Conservation (phyloP, 371 early-diverging fungal genomes). For the Mortierella sp. region DNA sequence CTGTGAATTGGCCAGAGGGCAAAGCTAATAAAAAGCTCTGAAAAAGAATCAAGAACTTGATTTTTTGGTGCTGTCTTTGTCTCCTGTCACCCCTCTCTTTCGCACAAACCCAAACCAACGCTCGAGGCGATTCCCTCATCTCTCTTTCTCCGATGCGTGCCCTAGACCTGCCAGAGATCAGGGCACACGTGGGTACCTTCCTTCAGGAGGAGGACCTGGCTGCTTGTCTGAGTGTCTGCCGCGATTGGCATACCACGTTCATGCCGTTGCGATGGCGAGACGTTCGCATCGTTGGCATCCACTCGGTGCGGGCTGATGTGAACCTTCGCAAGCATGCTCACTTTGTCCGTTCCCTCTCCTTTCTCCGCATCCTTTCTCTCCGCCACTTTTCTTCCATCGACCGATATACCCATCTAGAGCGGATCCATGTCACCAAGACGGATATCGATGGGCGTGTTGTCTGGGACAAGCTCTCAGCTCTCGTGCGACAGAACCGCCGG, state of each 20-base stretch:
- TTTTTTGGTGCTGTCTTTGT: too few species aligned
- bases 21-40: too few species aligned
- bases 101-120: neutral
- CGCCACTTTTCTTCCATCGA: slow-evolving; percentile 15
- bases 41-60: too few species aligned
- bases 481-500: slow-evolving; percentile 8
- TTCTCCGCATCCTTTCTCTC: slow-evolving; percentile 13
- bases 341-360: slow-evolving; percentile 6
- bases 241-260: slow-evolving; percentile 19
- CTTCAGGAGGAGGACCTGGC: slow-evolving; percentile 7
- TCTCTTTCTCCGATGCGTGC: too few species aligned
- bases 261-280: slow-evolving; percentile 14
- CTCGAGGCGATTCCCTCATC: neutral
- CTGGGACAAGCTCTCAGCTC: slow-evolving; percentile 20
- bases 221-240: slow-evolving; percentile 15
- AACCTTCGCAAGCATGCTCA: slow-evolving; percentile 19
- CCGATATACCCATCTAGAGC: slow-evolving; percentile 12
- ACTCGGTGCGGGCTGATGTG: slow-evolving; percentile 25
- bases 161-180: slow-evolving; percentile 25
- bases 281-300: slow-evolving; percentile 14
- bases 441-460: slow-evolving; percentile 16
- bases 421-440: slow-evolving; percentile 11
- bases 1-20: too few species aligned
- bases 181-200: slow-evolving; percentile 5
- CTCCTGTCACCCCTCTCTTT: neutral